These are phyloP conservation scores for Chloromonas sp. DNA, from an alignment of 163 green algal species.

Conservation along the genomic window DNA sequence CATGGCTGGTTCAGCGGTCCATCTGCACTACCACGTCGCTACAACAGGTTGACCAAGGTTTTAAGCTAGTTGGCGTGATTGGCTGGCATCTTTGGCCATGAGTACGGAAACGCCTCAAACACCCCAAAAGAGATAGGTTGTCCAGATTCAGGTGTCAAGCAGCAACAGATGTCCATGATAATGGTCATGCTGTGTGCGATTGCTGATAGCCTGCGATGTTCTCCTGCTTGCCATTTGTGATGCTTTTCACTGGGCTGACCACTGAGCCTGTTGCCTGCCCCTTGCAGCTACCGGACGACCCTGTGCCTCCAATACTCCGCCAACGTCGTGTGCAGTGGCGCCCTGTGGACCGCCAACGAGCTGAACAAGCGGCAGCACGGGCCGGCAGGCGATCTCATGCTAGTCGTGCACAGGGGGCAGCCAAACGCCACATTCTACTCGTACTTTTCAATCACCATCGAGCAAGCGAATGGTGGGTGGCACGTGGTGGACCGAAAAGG, in stretches of 20 bases:
- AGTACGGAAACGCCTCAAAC: too few relatives aligned
- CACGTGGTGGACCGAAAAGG: background rate
- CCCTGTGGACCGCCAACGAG: conserved; percentile 29
- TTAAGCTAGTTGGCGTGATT: background rate
- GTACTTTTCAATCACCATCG: background rate
- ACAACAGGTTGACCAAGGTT: background rate
- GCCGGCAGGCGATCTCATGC: background rate
- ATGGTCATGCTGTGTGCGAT: too few relatives aligned
- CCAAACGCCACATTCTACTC: background rate
- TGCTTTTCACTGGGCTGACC: too few relatives aligned
- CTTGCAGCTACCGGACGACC: conserved; percentile 41
- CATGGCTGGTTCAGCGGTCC: background rate
- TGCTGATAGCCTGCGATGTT: too few relatives aligned
- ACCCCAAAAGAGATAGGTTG: too few relatives aligned
- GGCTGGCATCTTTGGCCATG: background rate
- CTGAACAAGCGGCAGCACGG: conserved; percentile 5
- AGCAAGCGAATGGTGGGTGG: background rate
- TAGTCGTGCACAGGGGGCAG: background rate
- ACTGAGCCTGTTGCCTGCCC: background rate
- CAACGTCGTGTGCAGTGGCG: conserved; percentile 24
- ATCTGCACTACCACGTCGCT: background rate
- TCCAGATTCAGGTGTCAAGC: too few relatives aligned
- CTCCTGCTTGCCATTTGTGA: too few relatives aligned
- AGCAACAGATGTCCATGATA: too few relatives aligned
- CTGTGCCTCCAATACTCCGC: conserved; percentile 35